These are phyloP conservation scores for Apiospora saccharicola DNA, from an alignment of 2,329 filamentous ascomycete species.

Conservation along the genomic window DNA sequence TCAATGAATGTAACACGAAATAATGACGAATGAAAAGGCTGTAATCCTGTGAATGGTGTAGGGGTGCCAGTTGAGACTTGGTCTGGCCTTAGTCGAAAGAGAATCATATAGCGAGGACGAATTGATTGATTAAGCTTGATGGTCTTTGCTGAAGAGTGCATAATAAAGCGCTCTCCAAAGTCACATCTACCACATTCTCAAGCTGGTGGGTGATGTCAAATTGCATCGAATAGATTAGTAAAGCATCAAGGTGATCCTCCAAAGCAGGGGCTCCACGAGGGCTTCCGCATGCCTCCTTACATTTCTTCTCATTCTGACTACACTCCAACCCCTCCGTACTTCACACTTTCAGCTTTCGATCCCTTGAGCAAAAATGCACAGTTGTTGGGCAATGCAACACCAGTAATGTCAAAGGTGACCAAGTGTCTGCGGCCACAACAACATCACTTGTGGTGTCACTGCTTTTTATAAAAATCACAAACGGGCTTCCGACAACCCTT, in stretches of 20 bases:
- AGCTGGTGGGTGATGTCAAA: background rate
- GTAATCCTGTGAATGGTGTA: background rate
- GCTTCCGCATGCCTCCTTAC: background rate
- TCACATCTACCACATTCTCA: background rate
- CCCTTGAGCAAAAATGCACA: too few species aligned
- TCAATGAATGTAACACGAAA: background rate
- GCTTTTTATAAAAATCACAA: background rate
- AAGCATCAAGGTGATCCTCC: background rate
- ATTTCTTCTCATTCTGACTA: constrained; percentile 6
- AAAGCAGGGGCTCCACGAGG: background rate
- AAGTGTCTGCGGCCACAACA: background rate
- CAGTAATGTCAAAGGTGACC: background rate
- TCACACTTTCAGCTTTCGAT: background rate
- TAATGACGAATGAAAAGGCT: background rate
- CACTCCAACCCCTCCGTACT: background rate
- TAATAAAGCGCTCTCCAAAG: background rate
- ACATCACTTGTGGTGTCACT: background rate
- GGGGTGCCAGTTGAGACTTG: background rate
- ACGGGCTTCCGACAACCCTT: background rate
- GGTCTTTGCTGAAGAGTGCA: background rate
- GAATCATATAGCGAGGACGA: background rate
- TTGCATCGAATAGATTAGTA: background rate
- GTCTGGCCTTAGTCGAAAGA: background rate
- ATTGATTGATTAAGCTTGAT: background rate
- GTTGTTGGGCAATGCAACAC: background rate